Base-by-base conservation (phyloP, 371 early-diverging fungal genomes). In the Dinochytrium kinnereticum region DNA sequence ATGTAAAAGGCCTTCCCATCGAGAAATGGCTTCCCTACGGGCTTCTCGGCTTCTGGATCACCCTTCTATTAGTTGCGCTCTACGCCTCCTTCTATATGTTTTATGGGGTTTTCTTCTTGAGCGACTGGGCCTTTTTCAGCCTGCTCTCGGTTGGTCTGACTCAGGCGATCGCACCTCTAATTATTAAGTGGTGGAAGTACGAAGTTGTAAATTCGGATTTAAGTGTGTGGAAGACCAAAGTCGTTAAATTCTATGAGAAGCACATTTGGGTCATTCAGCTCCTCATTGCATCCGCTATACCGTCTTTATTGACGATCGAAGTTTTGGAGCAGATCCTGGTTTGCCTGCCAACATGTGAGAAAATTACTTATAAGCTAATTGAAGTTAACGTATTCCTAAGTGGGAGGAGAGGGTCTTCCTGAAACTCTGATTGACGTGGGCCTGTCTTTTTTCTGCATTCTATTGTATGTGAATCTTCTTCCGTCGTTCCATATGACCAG, bases 11-110 rank as follows among this genome's bases (percentile, higher is more conserved):
- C n/a, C 72, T 76, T 1, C 76, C 78, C n/a, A 51, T 78, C 2
- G 74, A 73, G 31, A 74, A 68, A 30, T 81, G 81, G 81, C 36
- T 76, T 2, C 78, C 81, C 10, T 81, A 78, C 39, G 81, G 78
- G 2, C 51, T 78, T 21, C 76, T 81, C 21, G 68, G 68, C 21
- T 81, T 81, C 57, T 78, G 78, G 78, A 24, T 51, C 1, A 67
- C 74, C 24, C 61, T 78, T 3, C 36, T 71, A n/a, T 10, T 75
- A 36, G 72, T 57, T 2, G 36, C 74, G 34, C 33, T 74, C 3
- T 1, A 28, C 17, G 26, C 59, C 3, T 51, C 65, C 19, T 21
- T 39, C 17, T 31, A 39, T 38, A 51, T 53, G 17, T 28, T 50
- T 31, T 44, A 71, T 34, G 70, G 53, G 2, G 31, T 78, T 10